These are phyloP conservation scores for Acacia concinna DNA, from an alignment of 331 rosid species.

Conservation along the genomic window DNA sequence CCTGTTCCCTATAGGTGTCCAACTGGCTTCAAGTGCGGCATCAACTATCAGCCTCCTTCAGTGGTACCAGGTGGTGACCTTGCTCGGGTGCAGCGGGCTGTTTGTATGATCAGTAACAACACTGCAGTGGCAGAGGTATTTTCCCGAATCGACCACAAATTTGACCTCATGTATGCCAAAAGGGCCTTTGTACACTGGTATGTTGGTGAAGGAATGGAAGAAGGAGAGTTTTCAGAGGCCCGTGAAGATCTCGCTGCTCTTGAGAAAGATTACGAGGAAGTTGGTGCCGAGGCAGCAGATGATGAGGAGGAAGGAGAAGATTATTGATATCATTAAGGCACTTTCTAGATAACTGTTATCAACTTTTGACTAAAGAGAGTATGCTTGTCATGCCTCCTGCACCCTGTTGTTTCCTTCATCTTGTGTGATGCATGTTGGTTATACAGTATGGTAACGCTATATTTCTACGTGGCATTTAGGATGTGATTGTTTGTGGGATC, in stretches of 20 bases:
- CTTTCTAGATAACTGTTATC: conserved; percentile 34
- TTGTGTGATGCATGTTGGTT: conserved; percentile 47
- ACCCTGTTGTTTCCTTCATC: conserved; percentile 30
- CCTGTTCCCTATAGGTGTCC: conserved; percentile 71
- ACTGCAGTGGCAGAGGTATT: conserved; percentile 99
- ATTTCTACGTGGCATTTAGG: conserved; percentile 39
- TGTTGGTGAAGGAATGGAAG: conserved; percentile 99
- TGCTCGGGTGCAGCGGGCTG: conserved; percentile 97
- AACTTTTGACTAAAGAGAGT: conserved; percentile 27
- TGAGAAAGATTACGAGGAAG: conserved; percentile 98
- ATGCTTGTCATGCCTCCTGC: conserved; percentile 41
- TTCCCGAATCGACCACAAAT: conserved; percentile 97
- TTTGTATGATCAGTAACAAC: conserved; percentile 99
- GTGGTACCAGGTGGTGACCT: conserved; percentile 97
- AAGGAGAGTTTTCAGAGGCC: conserved; percentile 99
- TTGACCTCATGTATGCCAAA: conserved; percentile 96
- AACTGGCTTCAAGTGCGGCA: conserved; percentile 97
- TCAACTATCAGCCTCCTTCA: conserved; percentile 98
- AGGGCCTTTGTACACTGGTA: conserved; percentile 99
- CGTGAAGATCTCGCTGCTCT: conserved; percentile 99
- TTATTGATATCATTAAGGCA: conserved; percentile 44
- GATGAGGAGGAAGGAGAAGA: conserved; percentile 90
- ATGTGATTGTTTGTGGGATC: conserved; percentile 31
- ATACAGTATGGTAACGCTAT: conserved; percentile 32
- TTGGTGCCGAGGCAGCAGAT: conserved; percentile 93